Base-by-base conservation (phyloP, 768 basidiomycete species). In the Xanthoconium stramineum region DNA sequence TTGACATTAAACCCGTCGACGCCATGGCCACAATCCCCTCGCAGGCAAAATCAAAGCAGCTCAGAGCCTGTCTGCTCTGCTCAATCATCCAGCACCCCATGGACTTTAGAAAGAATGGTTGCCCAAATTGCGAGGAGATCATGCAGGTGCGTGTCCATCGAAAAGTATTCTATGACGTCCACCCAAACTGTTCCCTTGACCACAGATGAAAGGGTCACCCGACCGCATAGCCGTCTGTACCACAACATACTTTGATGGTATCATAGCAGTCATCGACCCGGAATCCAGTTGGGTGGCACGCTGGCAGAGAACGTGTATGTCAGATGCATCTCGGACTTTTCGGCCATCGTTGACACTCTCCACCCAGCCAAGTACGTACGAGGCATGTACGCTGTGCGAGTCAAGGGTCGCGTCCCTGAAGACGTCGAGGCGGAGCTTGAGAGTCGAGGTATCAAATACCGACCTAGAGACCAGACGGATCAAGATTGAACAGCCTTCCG, bases 41-140 rank as follows among this genome's bases (percentile, higher is more conserved):
- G 1, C 79, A 83, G 50, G 80, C 84, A 40, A 85, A 80, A 63
- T 84, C 85, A 55, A 90, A 86, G 66, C 80, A 84, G 54, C 83
- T 95, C 10, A 82, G 96, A 52, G 95, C 96, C 19, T 99, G 96
- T 68, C 80, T 98, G 2, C 80, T 98, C 39, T 99, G 97, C 72
- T 97, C 94, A 0, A 83, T 97, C 58, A 83, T 98, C 19, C 93
- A 93, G 65, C 78, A 85, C 0, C 84, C 92, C 0, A 75, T 78
- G 39, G 96, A 98, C 62, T 99, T 98, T 70, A 78, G 87, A 42
- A 85, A 83, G 63, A 74, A 78, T 20, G 97, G 97, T 6, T 99
- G 97, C 70, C 96, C 96, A 43, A 99, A 99, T 71, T 99, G 97
- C 68, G 96, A 98, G 64, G 92, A 96, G 68, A 79, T 95, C 61